These are phyloP conservation scores for Aureobasidium subglaciale DNA, from an alignment of 2,329 filamentous ascomycete species.

Conservation along the genomic window DNA sequence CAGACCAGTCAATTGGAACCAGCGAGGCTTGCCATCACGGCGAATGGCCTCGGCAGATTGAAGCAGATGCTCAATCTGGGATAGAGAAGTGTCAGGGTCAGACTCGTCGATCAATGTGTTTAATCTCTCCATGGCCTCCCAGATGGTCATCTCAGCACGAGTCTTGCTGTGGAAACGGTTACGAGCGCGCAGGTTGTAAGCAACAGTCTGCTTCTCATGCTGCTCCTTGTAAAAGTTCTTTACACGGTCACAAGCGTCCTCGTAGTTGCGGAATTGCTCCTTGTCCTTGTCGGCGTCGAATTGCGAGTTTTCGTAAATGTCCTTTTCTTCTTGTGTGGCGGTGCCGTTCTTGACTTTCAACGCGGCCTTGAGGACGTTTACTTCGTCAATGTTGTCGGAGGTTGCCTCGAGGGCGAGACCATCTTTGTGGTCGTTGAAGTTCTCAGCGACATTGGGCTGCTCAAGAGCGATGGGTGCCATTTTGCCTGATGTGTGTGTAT, in stretches of 20 bases:
- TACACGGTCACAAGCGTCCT: conserved; percentile 74
- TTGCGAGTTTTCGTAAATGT: conserved; percentile 52
- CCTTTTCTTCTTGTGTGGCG: conserved; percentile 38
- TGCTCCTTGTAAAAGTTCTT: conserved; percentile 77
- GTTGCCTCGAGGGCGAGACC: conserved; percentile 52
- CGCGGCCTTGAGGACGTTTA: conserved; percentile 53
- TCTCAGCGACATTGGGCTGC: conserved; percentile 35
- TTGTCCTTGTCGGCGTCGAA: conserved; percentile 75
- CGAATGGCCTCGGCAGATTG: conserved; percentile 87
- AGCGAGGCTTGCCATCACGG: conserved; percentile 71
- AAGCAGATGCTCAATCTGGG: conserved; percentile 82
- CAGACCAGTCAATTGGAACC: conserved; percentile 73
- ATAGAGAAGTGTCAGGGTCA: conserved; percentile 80
- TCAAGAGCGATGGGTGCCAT: conserved; percentile 43
- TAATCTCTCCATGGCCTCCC: conserved; percentile 88
- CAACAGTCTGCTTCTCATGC: conserved; percentile 65
- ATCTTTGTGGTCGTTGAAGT: conserved; percentile 45
- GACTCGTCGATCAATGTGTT: conserved; percentile 87
- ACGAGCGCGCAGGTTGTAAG: conserved; percentile 78
- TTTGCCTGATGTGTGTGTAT: conserved; percentile 17
- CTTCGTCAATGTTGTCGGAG: conserved; percentile 53
- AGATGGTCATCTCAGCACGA: conserved; percentile 73
- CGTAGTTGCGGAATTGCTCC: conserved; percentile 73
- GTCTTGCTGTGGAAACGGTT: conserved; percentile 60
- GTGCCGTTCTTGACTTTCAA: conserved; percentile 44